Evolutionary conservation across 352 stramenopile genomes (phyloP), one percentile per base, ranked within the genome.

Genomic region (Pythium rhizo-oryzae): DNA sequence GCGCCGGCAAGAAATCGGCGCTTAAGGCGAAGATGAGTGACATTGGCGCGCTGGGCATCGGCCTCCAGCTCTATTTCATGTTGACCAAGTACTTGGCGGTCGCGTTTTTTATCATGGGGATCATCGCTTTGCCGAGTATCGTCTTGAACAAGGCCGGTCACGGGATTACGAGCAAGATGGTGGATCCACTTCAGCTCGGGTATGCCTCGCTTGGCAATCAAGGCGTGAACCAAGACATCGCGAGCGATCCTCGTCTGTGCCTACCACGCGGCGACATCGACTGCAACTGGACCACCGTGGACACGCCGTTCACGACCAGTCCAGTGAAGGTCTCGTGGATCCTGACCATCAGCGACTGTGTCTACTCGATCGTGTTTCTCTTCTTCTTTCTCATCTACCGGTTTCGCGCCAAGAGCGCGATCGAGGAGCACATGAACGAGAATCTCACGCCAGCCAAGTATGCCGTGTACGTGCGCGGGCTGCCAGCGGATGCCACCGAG

Each of bases 51-150:
- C 65, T 96, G 35, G 88, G 88, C 18, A 93, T 96, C 44, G 88
- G 86, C 13, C 77, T 96, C 70, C 80, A 91, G 74, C 75, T 96
- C 6, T 96, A 94, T 52, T 96, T 96, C 43, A 85, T 94, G 74
- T 66, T 96, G 33, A 90, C 84, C 47, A 92, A 94, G 78, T 90
- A 92, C 56, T 55, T 92, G 59, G 71, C 72, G 33, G 69, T 86
- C 21, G 69, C 74, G 7, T 93, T 96, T 57, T 52, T 92, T 8
- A n/a, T 76, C 47, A 93, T 94, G 84, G 85, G 85, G 16, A 62
- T 92, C 39, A 53, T 92, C 7, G 75, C 87, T 18, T 60, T 93
- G 18, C 87, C 85, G 1, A 67, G 70, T 3, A 91, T 96, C 49
- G 66, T 83, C 0, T 65, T 92, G 9, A 90, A 94, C 59, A 79